Base-by-base conservation (phyloP, 2,329 filamentous ascomycete species). In the Dactylellina sp. region DNA sequence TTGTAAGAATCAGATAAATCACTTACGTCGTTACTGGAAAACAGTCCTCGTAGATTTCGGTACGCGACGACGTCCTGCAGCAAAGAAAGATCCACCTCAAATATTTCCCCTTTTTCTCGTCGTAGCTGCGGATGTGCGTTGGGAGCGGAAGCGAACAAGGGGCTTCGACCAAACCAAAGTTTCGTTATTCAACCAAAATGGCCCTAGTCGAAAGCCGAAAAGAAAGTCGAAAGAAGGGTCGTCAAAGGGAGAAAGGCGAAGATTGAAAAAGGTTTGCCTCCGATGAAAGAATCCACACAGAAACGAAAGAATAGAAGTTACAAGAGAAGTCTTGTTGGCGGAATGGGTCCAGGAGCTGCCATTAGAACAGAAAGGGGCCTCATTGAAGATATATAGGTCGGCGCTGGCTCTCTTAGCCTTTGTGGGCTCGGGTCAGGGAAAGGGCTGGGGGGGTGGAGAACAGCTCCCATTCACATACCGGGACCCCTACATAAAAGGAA, bases 221-320 rank as follows among this genome's bases (percentile, higher is more conserved):
- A 75, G 71, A 70, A 70, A 61, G 63, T 77, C 77, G 77, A 76
- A 78, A 76, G 78, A 76, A 77, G 35, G 76, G 76, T 46, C 71
- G 70, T 68, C 46, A 63, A 56, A 55, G 57, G 49, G 61, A 60
- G 57, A 70, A 70, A 63, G 59, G 24, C 60, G 70, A 57, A 65
- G 61, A 50, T 75, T 40, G 40, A 53, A 57, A 55, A 56, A 50
- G 59, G 11, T 42, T 63, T 53, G 59, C 59, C 59, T 44, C 66
- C 39, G 52, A 49, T 46, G 63, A 60, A 65, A 50, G 40, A 52
- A 74, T 61, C 66, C 70, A 32, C 50, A 74, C 70, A 74, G 70
- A 72, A 74, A 55, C 62, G 70, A 74, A 74, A 74, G 61, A 72
- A 72, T 59, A 64, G 60, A 72, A 74, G 61, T 49, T 55, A 62